These are phyloP conservation scores for Apiospora rasikravindrae DNA, from an alignment of 2,329 filamentous ascomycete species.

Conservation along the genomic window DNA sequence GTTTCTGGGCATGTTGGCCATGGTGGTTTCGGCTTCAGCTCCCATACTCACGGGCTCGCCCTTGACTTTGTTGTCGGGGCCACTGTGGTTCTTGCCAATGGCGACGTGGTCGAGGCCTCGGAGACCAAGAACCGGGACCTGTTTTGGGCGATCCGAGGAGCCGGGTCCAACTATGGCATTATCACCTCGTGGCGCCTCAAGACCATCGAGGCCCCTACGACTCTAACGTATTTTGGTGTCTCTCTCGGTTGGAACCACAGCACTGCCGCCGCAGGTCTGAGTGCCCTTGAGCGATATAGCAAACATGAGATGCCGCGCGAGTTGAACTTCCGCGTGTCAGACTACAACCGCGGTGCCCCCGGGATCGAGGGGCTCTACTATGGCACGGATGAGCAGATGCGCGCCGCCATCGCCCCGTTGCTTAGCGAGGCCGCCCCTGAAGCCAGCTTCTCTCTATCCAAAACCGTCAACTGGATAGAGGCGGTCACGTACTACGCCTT, in stretches of 20 bases:
- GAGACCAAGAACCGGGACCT: conserved; percentile 39
- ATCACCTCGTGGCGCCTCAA: conserved; percentile 37
- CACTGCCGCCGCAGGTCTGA: conserved; percentile 49
- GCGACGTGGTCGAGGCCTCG: conserved; percentile 35
- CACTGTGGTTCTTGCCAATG: conserved; percentile 39
- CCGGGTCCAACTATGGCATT: conserved; percentile 41
- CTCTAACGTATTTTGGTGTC: conserved; percentile 38
- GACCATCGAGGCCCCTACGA: conserved; percentile 37
- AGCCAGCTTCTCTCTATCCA: conserved; percentile 39
- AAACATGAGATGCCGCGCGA: conserved; percentile 43
- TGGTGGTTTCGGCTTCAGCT: conserved; percentile 44
- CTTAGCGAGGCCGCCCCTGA: conserved; percentile 40
- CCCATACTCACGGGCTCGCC: conserved; percentile 51
- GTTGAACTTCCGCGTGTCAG: conserved; percentile 49
- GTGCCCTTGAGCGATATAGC: conserved; percentile 44
- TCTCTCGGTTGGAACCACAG: conserved; percentile 35
- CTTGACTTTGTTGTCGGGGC: conserved; percentile 49
- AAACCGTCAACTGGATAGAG: conserved; percentile 39
- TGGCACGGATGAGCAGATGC: conserved; percentile 41
- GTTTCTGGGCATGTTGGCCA: conserved; percentile 43
- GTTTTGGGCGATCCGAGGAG: conserved; percentile 41
- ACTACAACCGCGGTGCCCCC: conserved; percentile 40
- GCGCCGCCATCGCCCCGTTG: conserved; percentile 40
- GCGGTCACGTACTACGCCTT: conserved; percentile 40
- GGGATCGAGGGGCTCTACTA: conserved; percentile 45